Evolutionary conservation across 805 yeast species (phyloP).

Genomic region (Wickerhamiella kurtzmanii): DNA sequence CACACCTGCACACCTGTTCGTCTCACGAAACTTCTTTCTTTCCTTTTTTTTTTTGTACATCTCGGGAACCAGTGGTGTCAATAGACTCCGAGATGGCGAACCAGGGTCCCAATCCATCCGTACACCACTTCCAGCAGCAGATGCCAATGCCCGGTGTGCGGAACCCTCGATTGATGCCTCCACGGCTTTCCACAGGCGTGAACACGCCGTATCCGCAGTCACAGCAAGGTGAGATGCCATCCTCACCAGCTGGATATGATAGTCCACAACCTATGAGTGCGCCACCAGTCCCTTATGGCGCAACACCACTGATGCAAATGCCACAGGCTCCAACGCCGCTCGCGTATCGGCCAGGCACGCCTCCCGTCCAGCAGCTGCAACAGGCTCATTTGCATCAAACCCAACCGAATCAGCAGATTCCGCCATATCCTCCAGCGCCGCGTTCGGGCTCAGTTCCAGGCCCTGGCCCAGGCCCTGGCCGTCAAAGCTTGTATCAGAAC

Average conservation of each 20-base stretch:
- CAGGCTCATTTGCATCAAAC: background rate
- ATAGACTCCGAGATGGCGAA: background rate
- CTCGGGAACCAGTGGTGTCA: no score
- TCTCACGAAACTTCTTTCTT: no score
- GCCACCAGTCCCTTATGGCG: no score
- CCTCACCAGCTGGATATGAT: no score
- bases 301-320: no score
- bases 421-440: no score
- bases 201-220: background rate
- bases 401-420: background rate
- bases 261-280: no score
- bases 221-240: background rate
- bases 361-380: constrained; percentile 1
- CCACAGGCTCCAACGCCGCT: constrained; percentile 1
- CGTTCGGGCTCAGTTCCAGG: no score
- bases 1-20: no score
- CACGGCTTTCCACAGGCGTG: background rate
- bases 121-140: background rate
- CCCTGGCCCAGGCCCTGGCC: no score
- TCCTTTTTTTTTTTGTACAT: no score
- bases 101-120: background rate
- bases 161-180: background rate
- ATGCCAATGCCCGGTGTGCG: background rate
- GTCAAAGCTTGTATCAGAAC: no score
- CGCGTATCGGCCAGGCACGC: background rate